phyloP scores from a whole-genome alignment of 805 yeast genomes.

The Candida silvatica region DNA sequence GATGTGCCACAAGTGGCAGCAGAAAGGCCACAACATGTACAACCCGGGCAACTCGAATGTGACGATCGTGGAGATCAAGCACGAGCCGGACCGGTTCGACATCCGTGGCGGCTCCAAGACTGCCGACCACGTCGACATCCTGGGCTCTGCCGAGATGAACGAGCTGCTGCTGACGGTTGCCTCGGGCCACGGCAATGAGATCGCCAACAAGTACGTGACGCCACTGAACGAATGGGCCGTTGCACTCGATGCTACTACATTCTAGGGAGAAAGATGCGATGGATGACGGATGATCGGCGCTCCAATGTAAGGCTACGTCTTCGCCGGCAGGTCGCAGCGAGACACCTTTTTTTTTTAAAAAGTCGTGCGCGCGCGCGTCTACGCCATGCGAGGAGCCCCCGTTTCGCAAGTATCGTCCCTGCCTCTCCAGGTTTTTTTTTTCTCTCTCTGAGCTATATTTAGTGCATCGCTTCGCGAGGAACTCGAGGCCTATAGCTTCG shows the following conservation, averaged over 20 bases:
- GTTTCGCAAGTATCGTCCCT: too few species aligned
- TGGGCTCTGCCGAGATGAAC: conserved; percentile 88
- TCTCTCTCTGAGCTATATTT: too few species aligned
- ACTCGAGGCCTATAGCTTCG: too few species aligned
- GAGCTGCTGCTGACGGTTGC: conserved; percentile 80
- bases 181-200: conserved; percentile 65
- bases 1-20: conserved; percentile 82
- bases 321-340: too few species aligned
- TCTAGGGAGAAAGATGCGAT: background rate
- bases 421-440: too few species aligned
- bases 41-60: conserved; percentile 76
- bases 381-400: too few species aligned
- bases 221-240: conserved; percentile 29
- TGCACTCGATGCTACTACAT: conserved; percentile 4
- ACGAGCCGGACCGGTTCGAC: conserved; percentile 90
- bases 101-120: conserved; percentile 96
- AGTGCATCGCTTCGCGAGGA: too few species aligned
- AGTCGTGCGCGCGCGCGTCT: too few species aligned
- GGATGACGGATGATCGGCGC: too few species aligned
- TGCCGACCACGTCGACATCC: conserved; percentile 95
- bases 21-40: conserved; percentile 53
- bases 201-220: conserved; percentile 53
- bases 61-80: conserved; percentile 81
- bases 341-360: too few species aligned
- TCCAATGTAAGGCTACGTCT: too few species aligned